Evolutionary conservation across 345 rosid species (phyloP).

Genomic region (Rhizophora mangle): DNA sequence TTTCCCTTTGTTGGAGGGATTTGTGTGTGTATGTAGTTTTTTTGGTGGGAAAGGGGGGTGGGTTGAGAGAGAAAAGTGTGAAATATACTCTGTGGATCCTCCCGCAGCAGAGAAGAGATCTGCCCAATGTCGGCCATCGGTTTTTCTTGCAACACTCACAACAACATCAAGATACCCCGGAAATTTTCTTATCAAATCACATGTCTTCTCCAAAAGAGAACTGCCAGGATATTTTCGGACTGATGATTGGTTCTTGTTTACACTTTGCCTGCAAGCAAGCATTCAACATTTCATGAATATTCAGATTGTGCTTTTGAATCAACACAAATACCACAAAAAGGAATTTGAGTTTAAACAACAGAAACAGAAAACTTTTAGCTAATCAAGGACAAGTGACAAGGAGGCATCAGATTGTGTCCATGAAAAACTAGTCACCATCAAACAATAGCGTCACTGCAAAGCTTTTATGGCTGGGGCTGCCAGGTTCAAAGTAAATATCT

Average conservation of each 20-base stretch:
- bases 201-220: slow-evolving; percentile 84
- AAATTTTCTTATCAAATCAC: slow-evolving; percentile 81
- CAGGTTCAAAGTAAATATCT: not conserved
- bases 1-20: too few relatives aligned
- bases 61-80: not conserved
- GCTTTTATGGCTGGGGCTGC: not conserved
- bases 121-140: slow-evolving; percentile 99
- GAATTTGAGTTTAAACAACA: not conserved
- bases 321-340: not conserved
- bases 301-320: not conserved
- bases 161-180: slow-evolving; percentile 91
- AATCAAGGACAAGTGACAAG: not conserved
- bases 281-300: slow-evolving; percentile 1
- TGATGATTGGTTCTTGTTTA: slow-evolving; percentile 58
- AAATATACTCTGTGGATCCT: slow-evolving; percentile 86
- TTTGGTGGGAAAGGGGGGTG: too few relatives aligned
- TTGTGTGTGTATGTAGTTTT: too few relatives aligned
- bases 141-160: slow-evolving; percentile 96
- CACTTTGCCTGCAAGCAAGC: slow-evolving; percentile 52
- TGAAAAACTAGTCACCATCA: too few relatives aligned
- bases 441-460: too few relatives aligned
- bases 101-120: slow-evolving; percentile 93
- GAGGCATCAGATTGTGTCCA: not conserved
- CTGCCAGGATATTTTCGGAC: slow-evolving; percentile 35
- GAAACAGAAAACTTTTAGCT: not conserved